Conservation (phyloP, 192 early-diverging fungal genomes). For the Fimicolochytrium jonesii region DNA sequence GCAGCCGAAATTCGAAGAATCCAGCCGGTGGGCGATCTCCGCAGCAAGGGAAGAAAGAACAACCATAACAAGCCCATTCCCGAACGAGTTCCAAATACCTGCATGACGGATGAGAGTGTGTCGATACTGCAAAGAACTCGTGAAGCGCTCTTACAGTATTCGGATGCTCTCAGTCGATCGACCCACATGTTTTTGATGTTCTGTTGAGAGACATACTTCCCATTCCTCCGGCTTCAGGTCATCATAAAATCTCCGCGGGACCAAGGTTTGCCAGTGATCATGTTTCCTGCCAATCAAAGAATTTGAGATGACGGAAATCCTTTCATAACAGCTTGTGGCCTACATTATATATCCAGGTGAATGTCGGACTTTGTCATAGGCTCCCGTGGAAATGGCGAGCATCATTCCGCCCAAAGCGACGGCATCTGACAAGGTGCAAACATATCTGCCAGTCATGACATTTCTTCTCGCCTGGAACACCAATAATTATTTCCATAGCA, state of each 20-base stretch:
- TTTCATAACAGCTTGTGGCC: too few relatives aligned
- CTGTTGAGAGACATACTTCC: slow-evolving; percentile 12
- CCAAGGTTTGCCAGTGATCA: slow-evolving; percentile 15
- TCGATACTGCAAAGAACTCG: not conserved
- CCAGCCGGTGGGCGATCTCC: slow-evolving; percentile 45
- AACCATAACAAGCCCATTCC: slow-evolving; percentile 50
- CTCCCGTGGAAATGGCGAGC: slow-evolving; percentile 38
- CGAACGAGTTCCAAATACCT: slow-evolving; percentile 48
- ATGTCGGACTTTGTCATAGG: slow-evolving; percentile 37
- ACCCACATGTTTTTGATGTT: slow-evolving; percentile 23
- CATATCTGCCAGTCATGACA: slow-evolving; percentile 44
- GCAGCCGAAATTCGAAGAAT: slow-evolving; percentile 53
- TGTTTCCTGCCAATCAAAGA: too few relatives aligned
- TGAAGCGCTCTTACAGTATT: slow-evolving; percentile 20
- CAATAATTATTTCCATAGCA: too few relatives aligned
- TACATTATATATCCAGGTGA: slow-evolving; percentile 44
- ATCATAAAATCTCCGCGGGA: slow-evolving; percentile 11
- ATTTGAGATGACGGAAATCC: too few relatives aligned
- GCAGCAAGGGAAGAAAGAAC: slow-evolving; percentile 51
- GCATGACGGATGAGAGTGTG: not conserved
- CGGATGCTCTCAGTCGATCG: slow-evolving; percentile 5
- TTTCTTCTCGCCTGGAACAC: slow-evolving; percentile 55
- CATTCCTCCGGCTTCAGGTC: slow-evolving; percentile 22
- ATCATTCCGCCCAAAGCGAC: slow-evolving; percentile 43
- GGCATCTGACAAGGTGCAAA: slow-evolving; percentile 45